Conservation (phyloP, 176 grass and related monocot species). For the Secale cereale region DNA sequence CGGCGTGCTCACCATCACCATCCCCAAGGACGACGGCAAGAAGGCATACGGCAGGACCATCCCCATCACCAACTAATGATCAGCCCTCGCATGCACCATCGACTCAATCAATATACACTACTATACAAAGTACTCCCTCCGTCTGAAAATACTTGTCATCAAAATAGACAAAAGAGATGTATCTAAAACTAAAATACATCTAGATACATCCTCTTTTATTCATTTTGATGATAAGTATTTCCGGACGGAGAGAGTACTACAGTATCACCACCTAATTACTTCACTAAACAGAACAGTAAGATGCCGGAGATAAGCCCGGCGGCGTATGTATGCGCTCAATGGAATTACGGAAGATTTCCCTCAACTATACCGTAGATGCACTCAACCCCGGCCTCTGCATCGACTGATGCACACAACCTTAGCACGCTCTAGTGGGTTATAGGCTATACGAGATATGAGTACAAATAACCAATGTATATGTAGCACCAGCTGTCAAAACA, state of each 20-base stretch:
- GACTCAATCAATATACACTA: background rate
- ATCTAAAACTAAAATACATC: too few relatives aligned
- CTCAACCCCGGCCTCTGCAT: background rate
- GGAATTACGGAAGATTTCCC: too few relatives aligned
- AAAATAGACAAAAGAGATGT: too few relatives aligned
- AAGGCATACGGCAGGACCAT: constrained; percentile 41
- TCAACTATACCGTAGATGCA: too few relatives aligned
- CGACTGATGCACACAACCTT: background rate
- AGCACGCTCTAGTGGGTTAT: background rate
- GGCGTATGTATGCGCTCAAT: too few relatives aligned
- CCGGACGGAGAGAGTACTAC: too few relatives aligned
- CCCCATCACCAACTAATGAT: constrained; percentile 42
- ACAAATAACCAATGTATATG: background rate
- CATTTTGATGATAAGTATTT: too few relatives aligned
- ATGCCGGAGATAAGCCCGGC: too few relatives aligned
- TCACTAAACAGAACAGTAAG: background rate
- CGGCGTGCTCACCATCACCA: constrained; percentile 63
- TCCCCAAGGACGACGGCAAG: constrained; percentile 49
- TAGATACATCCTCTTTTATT: too few relatives aligned
- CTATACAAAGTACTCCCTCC: background rate
- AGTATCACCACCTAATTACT: background rate
- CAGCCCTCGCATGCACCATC: background rate
- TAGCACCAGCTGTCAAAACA: background rate
- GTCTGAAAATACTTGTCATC: too few relatives aligned
- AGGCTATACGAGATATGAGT: too few relatives aligned